A percentile compares a stretch with the other conserved stretches of the same genome.
These are phyloP conservation scores for Onygena corvina DNA, from an alignment of 2,329 filamentous ascomycete genomes.

Conservation along the genomic window DNA sequence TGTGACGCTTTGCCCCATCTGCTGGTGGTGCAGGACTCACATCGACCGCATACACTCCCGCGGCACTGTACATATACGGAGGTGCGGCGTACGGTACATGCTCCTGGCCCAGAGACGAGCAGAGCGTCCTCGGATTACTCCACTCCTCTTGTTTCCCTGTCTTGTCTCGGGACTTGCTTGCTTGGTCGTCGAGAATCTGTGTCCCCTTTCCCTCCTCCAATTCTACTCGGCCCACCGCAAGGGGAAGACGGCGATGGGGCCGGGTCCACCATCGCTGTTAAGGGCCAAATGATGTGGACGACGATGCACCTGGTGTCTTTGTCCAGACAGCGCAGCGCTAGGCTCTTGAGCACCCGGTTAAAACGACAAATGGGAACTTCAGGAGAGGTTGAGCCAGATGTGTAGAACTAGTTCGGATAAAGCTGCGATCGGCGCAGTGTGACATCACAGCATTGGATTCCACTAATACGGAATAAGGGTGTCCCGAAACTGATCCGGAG, in stretches of 20 bases:
- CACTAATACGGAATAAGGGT: neutral
- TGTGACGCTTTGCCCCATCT: neutral
- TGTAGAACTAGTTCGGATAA: conserved; percentile 4
- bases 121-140: neutral
- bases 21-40: too few relatives aligned
- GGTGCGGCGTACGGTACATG: too few relatives aligned
- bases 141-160: neutral
- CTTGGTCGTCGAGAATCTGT: too few relatives aligned
- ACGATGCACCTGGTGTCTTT: conserved; percentile 2
- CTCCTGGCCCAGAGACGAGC: too few relatives aligned
- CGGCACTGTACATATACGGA: neutral
- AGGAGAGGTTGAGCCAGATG: neutral
- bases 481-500: neutral
- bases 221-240: conserved; percentile 4
- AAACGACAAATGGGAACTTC: neutral
- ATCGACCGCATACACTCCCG: too few relatives aligned
- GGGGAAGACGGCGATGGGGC: neutral
- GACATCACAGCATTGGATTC: neutral
- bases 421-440: conserved; percentile 5
- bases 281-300: too few relatives aligned
- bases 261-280: conserved; percentile 1
- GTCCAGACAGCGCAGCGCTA: neutral
- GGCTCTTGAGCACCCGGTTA: neutral
- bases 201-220: neutral
- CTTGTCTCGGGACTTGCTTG: neutral